Evolutionary conservation across 1,139 yeast species (phyloP), one percentile per base, ranked within the genome.

Genomic region (Lizanozyma gosingica): DNA sequence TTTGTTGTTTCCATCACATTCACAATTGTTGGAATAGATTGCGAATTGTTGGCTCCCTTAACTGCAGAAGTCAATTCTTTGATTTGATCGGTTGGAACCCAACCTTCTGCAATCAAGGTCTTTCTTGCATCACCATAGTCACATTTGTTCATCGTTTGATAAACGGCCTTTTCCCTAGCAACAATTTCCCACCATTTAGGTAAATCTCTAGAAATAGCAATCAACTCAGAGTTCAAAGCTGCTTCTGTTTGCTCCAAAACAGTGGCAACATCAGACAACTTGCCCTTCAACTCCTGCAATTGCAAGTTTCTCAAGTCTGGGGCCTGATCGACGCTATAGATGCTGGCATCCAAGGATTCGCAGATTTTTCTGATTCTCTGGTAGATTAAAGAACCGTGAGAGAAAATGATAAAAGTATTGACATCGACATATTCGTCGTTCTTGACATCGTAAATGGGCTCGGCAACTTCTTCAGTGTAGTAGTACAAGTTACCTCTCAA

Each of bases 31-130:
- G 69, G 62, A 36, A 70, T 56, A 14, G 62, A 55, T 4, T 45
- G 35, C 15, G 34, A 35, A 15, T 39, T 36, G 36, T 35, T 39
- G 39, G 41, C 41, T 35, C 43, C 17, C 47, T 34, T 17, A 44
- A 42, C 15, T 44, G 40, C 14, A 29, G 37, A 33, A 22, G 6
- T 22, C 29, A 22, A 22, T 22, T 57, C 33, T 56, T 57, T 14
- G 48, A 48, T 47, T n/a, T 66, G 66, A 46, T 68, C 71, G 22
- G 65, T 57, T 38, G 95, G 95, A 33, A 88, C 74, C 98, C 98
- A 92, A 29, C 97, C 99, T 67, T 92, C 98, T n/a, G 95, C 97
- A 44, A 92, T 87, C 42, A 92, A 67, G 45, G 94, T 84, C 52
- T 92, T 77, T 61, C 97, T 76, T 34, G 87, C 79, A 43, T 80